Evolutionary conservation across 331 rosid genomes (phyloP), one percentile per base, ranked within the genome.

Genomic region (Telfairia occidentalis): DNA sequence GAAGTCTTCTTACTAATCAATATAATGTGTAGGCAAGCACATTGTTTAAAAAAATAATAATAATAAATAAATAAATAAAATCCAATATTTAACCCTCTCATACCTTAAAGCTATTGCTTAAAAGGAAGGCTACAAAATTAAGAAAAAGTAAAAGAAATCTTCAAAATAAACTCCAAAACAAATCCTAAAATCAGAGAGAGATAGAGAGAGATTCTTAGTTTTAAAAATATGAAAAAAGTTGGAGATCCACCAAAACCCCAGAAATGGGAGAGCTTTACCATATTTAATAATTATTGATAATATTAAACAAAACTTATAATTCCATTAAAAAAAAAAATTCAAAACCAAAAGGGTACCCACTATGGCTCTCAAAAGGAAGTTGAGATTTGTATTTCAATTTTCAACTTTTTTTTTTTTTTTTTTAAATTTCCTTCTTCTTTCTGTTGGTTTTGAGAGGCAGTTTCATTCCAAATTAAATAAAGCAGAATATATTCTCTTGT

Each of bases 401-500:
- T 61, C 67, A 65, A 19, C 50, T 67, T 67, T 38, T 16, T 21
- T 26, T 74, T 30, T 67, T 55, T 38, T 73, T 10, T 55, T 24
- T 0, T 9, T n/a, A n/a, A n/a, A n/a, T n/a, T n/a, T n/a, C n/a
- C n/a, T n/a, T n/a, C n/a, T n/a, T n/a, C n/a, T n/a, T n/a, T n/a
- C n/a, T n/a, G n/a, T n/a, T 40, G 6, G 2, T 58, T 58, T 58
- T 58, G 9, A 59, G 37, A 5, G 57, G 54, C 12, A 21, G 40
- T 26, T 69, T 26, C 55, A 43, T 69, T 45, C 55, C 74, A 69
- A 69, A 24, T 69, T 24, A 69, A 69, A 69, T 69, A 57, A 42
- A 69, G 55, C 74, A 71, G 75, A 71, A 71, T 71, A 71, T 71
- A 71, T 71, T 71, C 75, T 71, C 43, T 28, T 71, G 59, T 71